Percentiles rank a stretch among this genome's conserved stretches.
These are phyloP conservation scores for Sporisorium reilianum DNA, from an alignment of 1,284 basidiomycete species.

Conservation along the genomic window DNA sequence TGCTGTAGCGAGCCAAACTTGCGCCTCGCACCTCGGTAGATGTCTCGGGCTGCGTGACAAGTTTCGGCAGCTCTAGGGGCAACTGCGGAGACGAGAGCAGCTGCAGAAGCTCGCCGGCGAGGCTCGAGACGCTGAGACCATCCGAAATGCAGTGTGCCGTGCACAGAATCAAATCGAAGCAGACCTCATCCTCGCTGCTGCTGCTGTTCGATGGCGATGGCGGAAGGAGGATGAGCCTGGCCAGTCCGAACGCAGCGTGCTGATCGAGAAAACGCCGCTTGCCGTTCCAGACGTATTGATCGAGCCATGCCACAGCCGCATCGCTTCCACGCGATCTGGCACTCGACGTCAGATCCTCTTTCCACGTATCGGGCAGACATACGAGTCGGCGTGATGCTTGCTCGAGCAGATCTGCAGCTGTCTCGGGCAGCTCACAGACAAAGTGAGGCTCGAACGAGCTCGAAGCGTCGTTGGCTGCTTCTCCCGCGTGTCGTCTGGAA, in stretches of 20 bases:
- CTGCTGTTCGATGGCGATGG: slow-evolving; percentile 4
- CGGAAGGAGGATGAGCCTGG: slow-evolving; percentile 33
- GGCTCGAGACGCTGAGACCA: slow-evolving; percentile 38
- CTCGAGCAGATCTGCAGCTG: slow-evolving; percentile 26
- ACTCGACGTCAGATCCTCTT: not conserved
- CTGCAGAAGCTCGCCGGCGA: slow-evolving; percentile 35
- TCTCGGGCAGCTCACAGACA: slow-evolving; percentile 25
- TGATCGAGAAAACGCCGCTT: slow-evolving; percentile 39
- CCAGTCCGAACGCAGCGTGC: slow-evolving; percentile 25
- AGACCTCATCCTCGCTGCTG: not conserved
- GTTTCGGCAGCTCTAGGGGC: slow-evolving; percentile 13
- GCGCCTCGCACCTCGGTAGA: slow-evolving; percentile 8
- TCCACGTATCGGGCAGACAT: slow-evolving; percentile 17
- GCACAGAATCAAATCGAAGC: slow-evolving; percentile 40
- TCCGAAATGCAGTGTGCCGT: slow-evolving; percentile 47
- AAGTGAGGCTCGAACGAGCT: slow-evolving; percentile 52
- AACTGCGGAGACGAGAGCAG: slow-evolving; percentile 28
- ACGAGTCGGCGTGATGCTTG: slow-evolving; percentile 24
- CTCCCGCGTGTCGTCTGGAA: slow-evolving; percentile 25
- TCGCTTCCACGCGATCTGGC: slow-evolving; percentile 17
- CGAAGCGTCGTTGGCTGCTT: slow-evolving; percentile 36
- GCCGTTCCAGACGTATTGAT: slow-evolving; percentile 47
- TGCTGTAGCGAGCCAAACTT: slow-evolving; percentile 8
- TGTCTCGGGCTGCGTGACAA: slow-evolving; percentile 3
- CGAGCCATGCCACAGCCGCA: slow-evolving; percentile 28